Evolutionary conservation across 169 alveolate species (phyloP).

Genomic region (Babesia ovata): DNA sequence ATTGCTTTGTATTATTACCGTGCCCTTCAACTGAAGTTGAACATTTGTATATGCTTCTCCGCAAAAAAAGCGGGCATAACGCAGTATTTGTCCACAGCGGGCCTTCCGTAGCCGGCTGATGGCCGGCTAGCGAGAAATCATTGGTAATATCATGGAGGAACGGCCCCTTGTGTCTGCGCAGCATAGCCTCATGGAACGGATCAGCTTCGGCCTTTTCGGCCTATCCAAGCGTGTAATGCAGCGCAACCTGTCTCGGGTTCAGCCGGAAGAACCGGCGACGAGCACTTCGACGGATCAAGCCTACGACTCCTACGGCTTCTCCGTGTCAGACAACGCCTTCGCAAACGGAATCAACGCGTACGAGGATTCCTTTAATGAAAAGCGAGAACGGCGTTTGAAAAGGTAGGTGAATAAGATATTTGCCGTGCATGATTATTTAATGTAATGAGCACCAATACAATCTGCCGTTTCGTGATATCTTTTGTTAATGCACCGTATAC

Average conservation of each 20-base stretch:
- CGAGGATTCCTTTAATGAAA: slow-evolving; percentile 51
- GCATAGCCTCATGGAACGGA: slow-evolving; percentile 29
- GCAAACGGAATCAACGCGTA: slow-evolving; percentile 38
- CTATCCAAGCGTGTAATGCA: slow-evolving; percentile 59
- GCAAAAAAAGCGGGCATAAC: no score
- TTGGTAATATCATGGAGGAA: slow-evolving; percentile 19
- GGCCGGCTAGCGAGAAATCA: no score
- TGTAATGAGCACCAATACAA: neutral
- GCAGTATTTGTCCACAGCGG: no score
- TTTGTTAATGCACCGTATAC: no score
- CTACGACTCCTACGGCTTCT: slow-evolving; percentile 61
- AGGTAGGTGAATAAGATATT: slow-evolving; percentile 22
- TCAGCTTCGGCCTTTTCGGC: slow-evolving; percentile 47
- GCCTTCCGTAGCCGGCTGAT: no score
- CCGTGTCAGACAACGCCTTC: slow-evolving; percentile 51
- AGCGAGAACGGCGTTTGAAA: slow-evolving; percentile 65
- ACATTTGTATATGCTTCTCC: no score
- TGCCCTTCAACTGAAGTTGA: no score
- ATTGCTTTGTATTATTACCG: no score
- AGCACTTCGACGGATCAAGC: neutral
- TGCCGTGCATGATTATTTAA: neutral
- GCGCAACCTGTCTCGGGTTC: slow-evolving; percentile 12
- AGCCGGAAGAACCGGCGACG: neutral
- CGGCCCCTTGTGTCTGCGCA: neutral
- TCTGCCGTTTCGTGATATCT: no score